Conservation (phyloP, 192 early-diverging fungal genomes). For the Gigaspora rosea region DNA sequence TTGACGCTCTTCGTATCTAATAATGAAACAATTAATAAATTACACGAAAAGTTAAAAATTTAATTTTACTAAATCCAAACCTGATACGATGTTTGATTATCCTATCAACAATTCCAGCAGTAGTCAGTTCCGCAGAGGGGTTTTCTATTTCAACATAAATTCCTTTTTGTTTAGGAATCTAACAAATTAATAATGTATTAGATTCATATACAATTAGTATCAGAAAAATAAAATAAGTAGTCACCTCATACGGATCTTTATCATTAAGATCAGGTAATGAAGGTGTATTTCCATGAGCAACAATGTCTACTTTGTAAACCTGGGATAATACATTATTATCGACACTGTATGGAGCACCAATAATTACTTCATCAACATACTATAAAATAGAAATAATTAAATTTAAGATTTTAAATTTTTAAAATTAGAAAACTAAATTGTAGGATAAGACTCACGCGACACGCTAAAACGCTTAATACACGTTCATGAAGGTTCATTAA, state of each 20-base stretch:
- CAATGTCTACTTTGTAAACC: conserved; percentile 82
- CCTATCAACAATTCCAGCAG: conserved; percentile 83
- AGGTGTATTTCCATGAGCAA: conserved; percentile 74
- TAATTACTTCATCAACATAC: conserved; percentile 94
- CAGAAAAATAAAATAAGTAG: neutral
- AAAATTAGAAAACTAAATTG: neutral
- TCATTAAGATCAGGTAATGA: conserved; percentile 71
- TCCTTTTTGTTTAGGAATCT: conserved; percentile 74
- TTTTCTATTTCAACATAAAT: conserved; percentile 84
- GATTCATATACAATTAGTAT: neutral
- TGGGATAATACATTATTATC: conserved; percentile 83
- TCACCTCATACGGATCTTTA: conserved; percentile 76
- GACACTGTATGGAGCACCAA: conserved; percentile 88
- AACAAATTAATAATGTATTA: neutral
- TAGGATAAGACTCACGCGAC: conserved; percentile 62
- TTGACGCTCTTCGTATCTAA: conserved; percentile 73
- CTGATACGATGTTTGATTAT: conserved; percentile 85
- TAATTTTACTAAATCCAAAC: conserved; percentile 48
- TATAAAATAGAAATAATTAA: conserved; percentile 31
- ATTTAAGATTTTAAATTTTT: conserved; percentile 1
- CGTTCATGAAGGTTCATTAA: conserved; percentile 97
- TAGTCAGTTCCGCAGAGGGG: conserved; percentile 75
- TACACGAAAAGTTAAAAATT: neutral
- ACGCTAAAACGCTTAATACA: conserved; percentile 88
- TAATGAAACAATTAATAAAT: neutral